A percentile compares a stretch with the other conserved stretches of the same genome.
Conservation (phyloP, 441 rosid genomes). For the Populus trichocarpa region DNA sequence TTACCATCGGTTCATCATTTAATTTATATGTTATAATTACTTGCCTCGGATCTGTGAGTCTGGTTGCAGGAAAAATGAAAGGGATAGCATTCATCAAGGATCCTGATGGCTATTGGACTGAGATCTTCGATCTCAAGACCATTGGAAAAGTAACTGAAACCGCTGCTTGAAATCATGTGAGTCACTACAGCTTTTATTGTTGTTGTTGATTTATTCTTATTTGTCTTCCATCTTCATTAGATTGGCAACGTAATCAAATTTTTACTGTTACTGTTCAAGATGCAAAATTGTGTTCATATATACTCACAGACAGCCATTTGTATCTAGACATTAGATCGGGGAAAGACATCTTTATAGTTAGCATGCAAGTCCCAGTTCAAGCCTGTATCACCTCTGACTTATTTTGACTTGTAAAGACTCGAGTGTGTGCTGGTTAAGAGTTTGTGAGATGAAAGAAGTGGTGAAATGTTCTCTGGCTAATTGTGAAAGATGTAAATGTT, state of each 20-base stretch:
- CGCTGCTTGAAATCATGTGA: conserved; percentile 34
- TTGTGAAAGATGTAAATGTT: too few relatives aligned
- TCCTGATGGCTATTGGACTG: conserved; percentile 97
- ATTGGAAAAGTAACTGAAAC: conserved; percentile 30
- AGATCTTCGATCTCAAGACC: conserved; percentile 74
- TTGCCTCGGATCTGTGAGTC: background rate
- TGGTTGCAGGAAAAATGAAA: conserved; percentile 74
- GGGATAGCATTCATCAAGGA: conserved; percentile 89
- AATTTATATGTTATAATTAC: background rate
- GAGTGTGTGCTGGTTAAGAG: background rate
- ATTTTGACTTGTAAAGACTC: background rate
- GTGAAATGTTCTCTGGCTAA: too few relatives aligned
- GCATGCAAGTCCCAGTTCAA: background rate
- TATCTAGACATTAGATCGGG: background rate
- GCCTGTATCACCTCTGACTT: background rate
- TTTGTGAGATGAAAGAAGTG: background rate
- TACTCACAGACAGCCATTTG: background rate
- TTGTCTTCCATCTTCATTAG: background rate
- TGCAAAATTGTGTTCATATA: too few relatives aligned
- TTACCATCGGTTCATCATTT: background rate
- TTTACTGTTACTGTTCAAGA: too few relatives aligned
- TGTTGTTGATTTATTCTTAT: background rate
- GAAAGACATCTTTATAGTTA: background rate
- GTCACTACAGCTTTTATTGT: background rate
- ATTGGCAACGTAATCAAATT: too few relatives aligned